Conservation (phyloP, 2,329 filamentous ascomycete genomes). For the Nemania bipapillata region DNA sequence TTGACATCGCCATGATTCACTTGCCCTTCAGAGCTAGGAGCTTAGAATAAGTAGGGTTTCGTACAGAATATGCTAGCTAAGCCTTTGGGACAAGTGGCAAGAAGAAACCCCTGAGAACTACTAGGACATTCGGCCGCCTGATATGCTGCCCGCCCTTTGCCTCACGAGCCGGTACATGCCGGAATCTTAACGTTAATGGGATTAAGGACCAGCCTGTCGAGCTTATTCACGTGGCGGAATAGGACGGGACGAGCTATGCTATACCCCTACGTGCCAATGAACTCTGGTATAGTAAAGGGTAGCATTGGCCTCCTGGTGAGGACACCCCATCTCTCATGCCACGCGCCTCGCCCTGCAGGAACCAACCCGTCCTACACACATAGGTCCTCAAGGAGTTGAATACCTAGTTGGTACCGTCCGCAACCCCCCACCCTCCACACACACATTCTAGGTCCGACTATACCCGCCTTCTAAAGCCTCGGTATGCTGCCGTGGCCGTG, state of each 20-base stretch:
- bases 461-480: constrained; percentile 13
- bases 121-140: not conserved
- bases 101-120: not conserved
- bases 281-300: not conserved
- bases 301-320: not conserved
- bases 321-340: not conserved
- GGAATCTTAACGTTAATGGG: not conserved
- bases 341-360: constrained; percentile 12
- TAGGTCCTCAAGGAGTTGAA: not conserved
- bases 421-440: not conserved
- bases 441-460: constrained; percentile 8
- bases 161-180: not conserved
- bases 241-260: not conserved
- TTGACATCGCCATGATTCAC: constrained; percentile 3
- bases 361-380: constrained; percentile 2
- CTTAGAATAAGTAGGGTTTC: constrained; percentile 11
- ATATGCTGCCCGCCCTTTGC: constrained; percentile 5
- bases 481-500: constrained; percentile 8
- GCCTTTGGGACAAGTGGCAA: not conserved
- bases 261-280: not conserved
- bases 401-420: not conserved
- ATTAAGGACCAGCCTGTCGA: not conserved
- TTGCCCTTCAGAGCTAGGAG: constrained; percentile 2
- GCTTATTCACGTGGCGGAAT: not conserved
- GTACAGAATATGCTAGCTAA: not conserved